Evolutionary conservation across 176 grass and related monocot genomes (phyloP).

Genomic region (Cymbopogon citratus): DNA sequence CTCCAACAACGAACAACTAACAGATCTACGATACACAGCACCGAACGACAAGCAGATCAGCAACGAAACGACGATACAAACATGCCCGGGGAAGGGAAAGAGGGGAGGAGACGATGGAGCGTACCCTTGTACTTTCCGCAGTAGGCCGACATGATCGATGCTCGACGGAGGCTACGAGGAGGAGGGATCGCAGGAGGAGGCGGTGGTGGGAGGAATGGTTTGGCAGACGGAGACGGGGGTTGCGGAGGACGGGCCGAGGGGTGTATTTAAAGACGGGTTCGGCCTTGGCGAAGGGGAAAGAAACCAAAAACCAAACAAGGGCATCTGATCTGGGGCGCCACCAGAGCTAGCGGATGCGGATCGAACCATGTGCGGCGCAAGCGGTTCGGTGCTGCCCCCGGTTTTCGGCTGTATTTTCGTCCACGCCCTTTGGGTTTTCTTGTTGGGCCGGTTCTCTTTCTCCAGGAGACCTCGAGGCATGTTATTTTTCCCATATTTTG

Average conservation of each 20-base stretch:
- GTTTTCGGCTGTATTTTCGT: neutral
- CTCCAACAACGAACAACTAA: neutral
- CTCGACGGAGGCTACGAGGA: neutral
- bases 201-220: neutral
- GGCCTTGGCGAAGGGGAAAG: slow-evolving; percentile 59
- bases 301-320: neutral
- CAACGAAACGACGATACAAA: neutral
- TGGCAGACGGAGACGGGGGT: neutral
- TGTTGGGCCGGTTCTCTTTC: neutral
- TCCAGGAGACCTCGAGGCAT: neutral
- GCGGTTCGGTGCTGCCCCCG: neutral
- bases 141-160: slow-evolving; percentile 72
- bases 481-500: neutral
- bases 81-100: neutral
- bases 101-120: neutral
- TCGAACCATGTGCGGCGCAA: slow-evolving; percentile 13
- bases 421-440: neutral
- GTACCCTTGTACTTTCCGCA: slow-evolving; percentile 79
- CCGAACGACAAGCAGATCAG: neutral
- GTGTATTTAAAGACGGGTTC: slow-evolving; percentile 23
- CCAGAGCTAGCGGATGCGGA: neutral
- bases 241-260: neutral
- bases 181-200: neutral
- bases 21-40: slow-evolving; percentile 32
- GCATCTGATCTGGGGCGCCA: slow-evolving; percentile 35